phyloP scores from a whole-genome alignment of 2,329 filamentous ascomycete genomes.

The Botrytis fabae region DNA sequence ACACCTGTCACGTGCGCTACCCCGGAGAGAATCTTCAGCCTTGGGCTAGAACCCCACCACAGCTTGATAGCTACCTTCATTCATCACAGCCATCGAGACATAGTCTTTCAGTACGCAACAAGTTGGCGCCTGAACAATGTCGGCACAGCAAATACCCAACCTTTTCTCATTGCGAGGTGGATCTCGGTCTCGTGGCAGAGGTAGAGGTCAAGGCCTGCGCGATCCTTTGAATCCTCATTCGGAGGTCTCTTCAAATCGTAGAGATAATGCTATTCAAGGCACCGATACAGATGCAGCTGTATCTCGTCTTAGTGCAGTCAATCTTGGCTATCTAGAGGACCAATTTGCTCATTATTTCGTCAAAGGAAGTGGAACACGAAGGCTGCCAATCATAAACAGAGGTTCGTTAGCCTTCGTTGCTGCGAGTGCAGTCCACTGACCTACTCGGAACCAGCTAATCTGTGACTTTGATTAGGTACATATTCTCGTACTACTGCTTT shows the following conservation, averaged over 20 bases:
- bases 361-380: slow-evolving; percentile 54
- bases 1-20: background rate
- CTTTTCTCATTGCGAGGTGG: slow-evolving; percentile 59
- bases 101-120: background rate
- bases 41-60: slow-evolving; percentile 1
- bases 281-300: slow-evolving; percentile 91
- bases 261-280: slow-evolving; percentile 77
- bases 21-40: background rate
- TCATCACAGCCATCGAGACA: background rate
- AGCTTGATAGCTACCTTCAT: background rate
- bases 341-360: slow-evolving; percentile 74
- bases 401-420: slow-evolving; percentile 52
- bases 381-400: slow-evolving; percentile 91
- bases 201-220: slow-evolving; percentile 49
- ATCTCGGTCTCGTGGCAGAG: slow-evolving; percentile 44
- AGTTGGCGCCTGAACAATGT: slow-evolving; percentile 51
- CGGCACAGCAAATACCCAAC: slow-evolving; percentile 75
- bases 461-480: slow-evolving; percentile 60
- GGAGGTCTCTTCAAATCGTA: slow-evolving; percentile 11
- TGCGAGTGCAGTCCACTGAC: slow-evolving; percentile 20
- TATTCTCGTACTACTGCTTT: slow-evolving; percentile 86
- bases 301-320: slow-evolving; percentile 84
- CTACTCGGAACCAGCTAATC: slow-evolving; percentile 6
- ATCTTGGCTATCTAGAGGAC: slow-evolving; percentile 81
- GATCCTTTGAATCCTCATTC: slow-evolving; percentile 21